These are phyloP conservation scores for Pseudozyma flocculosa DNA, from an alignment of 1,284 basidiomycete species.

Conservation along the genomic window DNA sequence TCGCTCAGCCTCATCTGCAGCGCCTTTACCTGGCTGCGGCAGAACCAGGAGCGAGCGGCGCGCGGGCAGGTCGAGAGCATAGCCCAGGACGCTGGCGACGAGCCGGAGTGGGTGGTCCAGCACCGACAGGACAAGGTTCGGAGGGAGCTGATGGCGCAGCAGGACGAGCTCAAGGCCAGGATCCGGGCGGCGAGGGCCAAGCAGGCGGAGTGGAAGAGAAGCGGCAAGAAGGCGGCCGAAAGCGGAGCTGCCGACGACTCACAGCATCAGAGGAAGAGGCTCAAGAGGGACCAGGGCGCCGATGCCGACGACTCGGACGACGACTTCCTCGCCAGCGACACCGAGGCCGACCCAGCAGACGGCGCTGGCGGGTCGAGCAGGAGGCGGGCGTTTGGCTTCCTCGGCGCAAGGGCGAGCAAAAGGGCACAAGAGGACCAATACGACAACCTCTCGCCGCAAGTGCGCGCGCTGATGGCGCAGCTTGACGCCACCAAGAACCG, in stretches of 20 bases:
- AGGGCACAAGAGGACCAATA: constrained; percentile 2
- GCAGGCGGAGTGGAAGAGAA: constrained; percentile 29
- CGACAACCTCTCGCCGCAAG: constrained; percentile 68
- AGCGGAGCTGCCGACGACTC: constrained; percentile 4
- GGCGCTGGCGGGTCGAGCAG: too few relatives aligned
- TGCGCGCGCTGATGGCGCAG: constrained; percentile 73
- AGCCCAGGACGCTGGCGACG: constrained; percentile 19
- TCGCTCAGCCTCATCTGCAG: constrained; percentile 60
- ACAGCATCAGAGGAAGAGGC: neutral
- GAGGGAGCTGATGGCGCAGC: constrained; percentile 43
- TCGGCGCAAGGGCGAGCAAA: neutral
- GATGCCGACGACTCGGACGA: constrained; percentile 25
- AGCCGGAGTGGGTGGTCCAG: constrained; percentile 60
- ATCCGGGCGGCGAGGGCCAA: constrained; percentile 39
- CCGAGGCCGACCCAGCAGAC: neutral
- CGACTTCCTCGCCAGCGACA: constrained; percentile 17
- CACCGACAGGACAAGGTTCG: constrained; percentile 56
- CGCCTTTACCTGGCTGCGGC: constrained; percentile 57
- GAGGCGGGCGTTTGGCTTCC: too few relatives aligned
- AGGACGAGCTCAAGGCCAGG: constrained; percentile 54
- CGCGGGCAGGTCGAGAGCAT: constrained; percentile 13
- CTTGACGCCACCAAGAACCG: constrained; percentile 42
- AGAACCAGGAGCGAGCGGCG: constrained; percentile 40
- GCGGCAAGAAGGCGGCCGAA: constrained; percentile 8
- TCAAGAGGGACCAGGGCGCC: neutral